Base-by-base conservation (phyloP, 768 basidiomycete species). In the Boletellus ananas region DNA sequence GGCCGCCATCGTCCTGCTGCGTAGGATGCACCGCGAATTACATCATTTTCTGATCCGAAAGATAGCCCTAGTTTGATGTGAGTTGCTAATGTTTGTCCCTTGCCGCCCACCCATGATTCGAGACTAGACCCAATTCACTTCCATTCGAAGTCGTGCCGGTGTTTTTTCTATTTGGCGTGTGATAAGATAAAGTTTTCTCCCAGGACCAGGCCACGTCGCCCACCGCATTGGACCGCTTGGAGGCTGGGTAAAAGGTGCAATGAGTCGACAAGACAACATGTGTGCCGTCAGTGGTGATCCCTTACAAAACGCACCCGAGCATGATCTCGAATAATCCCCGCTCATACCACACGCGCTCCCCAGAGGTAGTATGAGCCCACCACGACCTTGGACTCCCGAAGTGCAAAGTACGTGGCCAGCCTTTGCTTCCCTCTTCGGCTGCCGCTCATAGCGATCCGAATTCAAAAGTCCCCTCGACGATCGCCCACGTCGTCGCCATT, bases 401-500 rank as follows among this genome's bases (percentile, higher is more conserved):
- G 59, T 61, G 12, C 18, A 34, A 50, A 20, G 61, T 64, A 41
- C 6, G 61, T 48, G 18, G 10, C 29, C 18, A 0, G 3, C 18
- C 21, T 41, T 29, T n/a, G 9, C 13, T 25, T 20, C 16, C 10
- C 21, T 13, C 18, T 43, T 35, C 43, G 3, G 4, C 18, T 1
- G 16, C 14, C 10, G 12, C 37, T 40, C 25, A 18, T 31, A 18
- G n/a, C 42, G 20, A 50, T 34, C 10, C 16, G 23, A 37, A 41
- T 34, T 9, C 0, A 2, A 34, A 55, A 61, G 60, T 52, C 33
- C 47, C 60, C 18, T 43, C 60, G 20, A 61, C 61, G 10, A 6
- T 49, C 35, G 41, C 21, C 6, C 58, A 65, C 39, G 29, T 12
- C 13, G 13, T 62, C 3, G 60, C 54, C 20, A 65, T 67, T 13